A percentile compares a stretch with the other conserved stretches of the same genome.
Conservation (phyloP, 495 filamentous ascomycete species). For the Geopyxis carbonaria region DNA sequence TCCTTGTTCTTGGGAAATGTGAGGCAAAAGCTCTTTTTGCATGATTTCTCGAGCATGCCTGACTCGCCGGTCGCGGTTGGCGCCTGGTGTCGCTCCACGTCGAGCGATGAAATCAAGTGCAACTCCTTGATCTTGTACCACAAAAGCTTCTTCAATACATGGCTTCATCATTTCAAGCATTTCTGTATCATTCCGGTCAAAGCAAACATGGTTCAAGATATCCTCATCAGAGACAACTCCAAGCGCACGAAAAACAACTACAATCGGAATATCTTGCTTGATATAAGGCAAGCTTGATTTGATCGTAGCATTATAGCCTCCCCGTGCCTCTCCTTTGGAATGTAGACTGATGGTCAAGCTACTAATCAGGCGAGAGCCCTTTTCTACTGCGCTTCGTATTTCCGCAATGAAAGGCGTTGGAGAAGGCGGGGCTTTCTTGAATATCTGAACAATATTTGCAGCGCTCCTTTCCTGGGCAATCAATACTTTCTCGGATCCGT, state of each 20-base stretch:
- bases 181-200: slow-evolving; percentile 80
- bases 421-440: slow-evolving; percentile 82
- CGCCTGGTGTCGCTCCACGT: slow-evolving; percentile 55
- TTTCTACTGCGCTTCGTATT: slow-evolving; percentile 90
- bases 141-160: slow-evolving; percentile 88
- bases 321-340: slow-evolving; percentile 64
- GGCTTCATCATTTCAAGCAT: slow-evolving; percentile 97
- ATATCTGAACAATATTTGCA: slow-evolving; percentile 96
- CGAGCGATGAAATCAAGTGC: slow-evolving; percentile 92
- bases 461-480: slow-evolving; percentile 96
- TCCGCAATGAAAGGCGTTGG: slow-evolving; percentile 84
- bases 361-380: slow-evolving; percentile 83
- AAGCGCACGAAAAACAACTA: slow-evolving; percentile 83
- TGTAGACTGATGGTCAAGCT: slow-evolving; percentile 76
- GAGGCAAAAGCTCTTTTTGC: slow-evolving; percentile 90
- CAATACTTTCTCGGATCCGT: slow-evolving; percentile 96
- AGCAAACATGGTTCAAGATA: slow-evolving; percentile 93
- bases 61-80: slow-evolving; percentile 73
- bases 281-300: slow-evolving; percentile 82
- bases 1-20: slow-evolving; percentile 91
- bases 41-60: slow-evolving; percentile 82
- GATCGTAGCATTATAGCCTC: slow-evolving; percentile 70
- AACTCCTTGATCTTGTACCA: slow-evolving; percentile 90
- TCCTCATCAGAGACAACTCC: slow-evolving; percentile 96
- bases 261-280: slow-evolving; percentile 81